These are phyloP conservation scores for Yamadazyma songkhlaensis DNA, from an alignment of 1,139 yeast genomes.

Conservation along the genomic window DNA sequence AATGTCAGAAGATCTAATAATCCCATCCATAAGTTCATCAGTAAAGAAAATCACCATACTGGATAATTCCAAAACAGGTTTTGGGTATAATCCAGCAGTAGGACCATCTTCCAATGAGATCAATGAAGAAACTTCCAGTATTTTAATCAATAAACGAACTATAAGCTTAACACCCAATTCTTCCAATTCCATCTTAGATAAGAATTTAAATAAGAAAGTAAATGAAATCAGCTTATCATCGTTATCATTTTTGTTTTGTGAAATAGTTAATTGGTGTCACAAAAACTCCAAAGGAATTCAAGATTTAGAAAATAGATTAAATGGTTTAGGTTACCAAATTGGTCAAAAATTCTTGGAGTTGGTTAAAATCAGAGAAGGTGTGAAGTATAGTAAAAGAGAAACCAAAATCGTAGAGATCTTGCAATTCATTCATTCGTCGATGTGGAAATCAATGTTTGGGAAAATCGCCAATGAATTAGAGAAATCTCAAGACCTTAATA, in stretches of 20 bases:
- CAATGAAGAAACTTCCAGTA: constrained; percentile 32
- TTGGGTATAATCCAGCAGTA: constrained; percentile 45
- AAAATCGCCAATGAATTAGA: constrained; percentile 84
- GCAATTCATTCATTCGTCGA: constrained; percentile 76
- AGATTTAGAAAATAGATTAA: constrained; percentile 73
- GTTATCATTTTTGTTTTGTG: constrained; percentile 69
- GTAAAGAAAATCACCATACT: constrained; percentile 34
- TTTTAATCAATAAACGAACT: constrained; percentile 34
- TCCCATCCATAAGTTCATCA: constrained; percentile 35
- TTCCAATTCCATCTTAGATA: constrained; percentile 56
- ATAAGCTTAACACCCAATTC: constrained; percentile 32
- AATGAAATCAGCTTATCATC: constrained; percentile 68
- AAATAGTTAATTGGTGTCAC: constrained; percentile 67
- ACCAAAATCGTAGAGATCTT: constrained; percentile 70
- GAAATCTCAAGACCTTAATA: constrained; percentile 74
- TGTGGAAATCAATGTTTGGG: constrained; percentile 85
- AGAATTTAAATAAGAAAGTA: constrained; percentile 57
- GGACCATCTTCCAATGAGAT: constrained; percentile 43
- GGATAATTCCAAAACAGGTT: constrained; percentile 34
- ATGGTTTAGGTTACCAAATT: constrained; percentile 71
- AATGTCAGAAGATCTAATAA: constrained; percentile 36
- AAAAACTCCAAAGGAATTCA: constrained; percentile 65
- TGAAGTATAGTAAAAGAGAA: constrained; percentile 66
- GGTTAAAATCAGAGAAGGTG: constrained; percentile 50
- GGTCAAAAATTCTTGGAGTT: constrained; percentile 47